These are phyloP conservation scores for Dothiorella sarmentorum DNA, from an alignment of 2,329 filamentous ascomycete species.

Conservation along the genomic window DNA sequence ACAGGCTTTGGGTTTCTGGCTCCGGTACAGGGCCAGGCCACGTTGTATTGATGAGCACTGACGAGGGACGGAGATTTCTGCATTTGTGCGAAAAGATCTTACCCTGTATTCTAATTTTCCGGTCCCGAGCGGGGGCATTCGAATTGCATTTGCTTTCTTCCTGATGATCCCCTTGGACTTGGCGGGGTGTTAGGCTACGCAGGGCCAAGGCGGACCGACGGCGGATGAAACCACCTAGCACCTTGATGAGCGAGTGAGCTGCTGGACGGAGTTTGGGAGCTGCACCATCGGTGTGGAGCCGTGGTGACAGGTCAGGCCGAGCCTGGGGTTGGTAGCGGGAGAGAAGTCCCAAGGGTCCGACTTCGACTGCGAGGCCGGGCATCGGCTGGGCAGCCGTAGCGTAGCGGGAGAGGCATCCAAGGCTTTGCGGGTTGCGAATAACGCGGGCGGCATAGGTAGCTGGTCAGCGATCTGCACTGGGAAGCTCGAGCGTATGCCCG, in stretches of 20 bases:
- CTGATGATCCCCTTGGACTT: not conserved
- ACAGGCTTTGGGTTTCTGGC: constrained; percentile 1
- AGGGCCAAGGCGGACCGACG: not conserved
- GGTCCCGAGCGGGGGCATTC: not conserved
- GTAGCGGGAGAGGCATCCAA: no score
- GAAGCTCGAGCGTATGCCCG: not conserved
- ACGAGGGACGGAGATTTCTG: constrained; percentile 12
- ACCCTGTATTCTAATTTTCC: constrained; percentile 17
- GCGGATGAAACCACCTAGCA: not conserved
- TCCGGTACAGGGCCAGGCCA: constrained; percentile 4
- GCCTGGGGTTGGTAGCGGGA: no score
- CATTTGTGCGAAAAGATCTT: constrained; percentile 18
- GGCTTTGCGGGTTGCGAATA: no score
- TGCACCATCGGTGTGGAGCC: not conserved
- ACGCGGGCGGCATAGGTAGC: not conserved
- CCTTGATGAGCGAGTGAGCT: not conserved
- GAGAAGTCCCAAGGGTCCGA: no score
- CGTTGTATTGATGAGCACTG: constrained; percentile 16
- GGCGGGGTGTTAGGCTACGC: not conserved
- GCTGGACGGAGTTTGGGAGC: not conserved
- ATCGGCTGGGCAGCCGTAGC: no score
- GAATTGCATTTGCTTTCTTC: constrained; percentile 11
- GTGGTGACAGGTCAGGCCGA: not conserved
- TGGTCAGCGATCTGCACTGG: constrained; percentile 2
- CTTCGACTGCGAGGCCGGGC: no score